Evolutionary conservation across 2,329 filamentous ascomycete genomes (phyloP).

Genomic region (Xylaria sp.): DNA sequence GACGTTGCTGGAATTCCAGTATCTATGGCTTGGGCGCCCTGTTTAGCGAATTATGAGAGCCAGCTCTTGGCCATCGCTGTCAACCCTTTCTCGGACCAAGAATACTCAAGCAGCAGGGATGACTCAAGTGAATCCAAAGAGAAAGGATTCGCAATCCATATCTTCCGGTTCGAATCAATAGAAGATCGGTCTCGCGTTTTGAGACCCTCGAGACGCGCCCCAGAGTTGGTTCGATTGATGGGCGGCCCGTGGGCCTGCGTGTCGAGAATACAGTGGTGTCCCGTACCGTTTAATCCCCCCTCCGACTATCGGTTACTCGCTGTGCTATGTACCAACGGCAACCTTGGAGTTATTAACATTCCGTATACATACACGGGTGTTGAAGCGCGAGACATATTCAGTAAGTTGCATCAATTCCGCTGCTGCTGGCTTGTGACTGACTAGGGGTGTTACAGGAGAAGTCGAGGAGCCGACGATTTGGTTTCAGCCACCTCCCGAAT

Average conservation of each 20-base stretch:
- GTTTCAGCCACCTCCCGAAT: slow-evolving; percentile 43
- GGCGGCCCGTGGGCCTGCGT: slow-evolving; percentile 49
- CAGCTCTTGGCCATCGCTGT: slow-evolving; percentile 50
- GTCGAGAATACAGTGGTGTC: slow-evolving; percentile 50
- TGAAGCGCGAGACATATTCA: slow-evolving; percentile 28
- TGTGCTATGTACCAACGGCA: slow-evolving; percentile 47
- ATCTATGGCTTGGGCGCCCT: slow-evolving; percentile 49
- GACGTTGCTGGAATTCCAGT: slow-evolving; percentile 50
- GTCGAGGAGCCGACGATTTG: slow-evolving; percentile 41
- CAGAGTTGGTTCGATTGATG: slow-evolving; percentile 40
- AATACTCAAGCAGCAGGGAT: slow-evolving; percentile 36
- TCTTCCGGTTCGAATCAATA: slow-evolving; percentile 44
- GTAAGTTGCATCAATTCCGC: slow-evolving; percentile 32
- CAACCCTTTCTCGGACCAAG: slow-evolving; percentile 47
- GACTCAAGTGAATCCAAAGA: slow-evolving; percentile 36
- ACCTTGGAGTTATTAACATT: slow-evolving; percentile 44
- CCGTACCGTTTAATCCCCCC: slow-evolving; percentile 36
- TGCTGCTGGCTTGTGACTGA: slow-evolving; percentile 11
- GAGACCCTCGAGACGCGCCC: slow-evolving; percentile 32
- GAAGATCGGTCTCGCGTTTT: slow-evolving; percentile 12
- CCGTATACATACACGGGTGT: slow-evolving; percentile 6
- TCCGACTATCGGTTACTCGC: slow-evolving; percentile 35
- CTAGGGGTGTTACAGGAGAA: slow-evolving; percentile 37
- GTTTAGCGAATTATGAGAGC: slow-evolving; percentile 24
- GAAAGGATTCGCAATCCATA: slow-evolving; percentile 45